Percentiles rank a stretch among this genome's conserved stretches.
Conservation (phyloP, 1,139 yeast species). For the Arxiozyma telluris region DNA sequence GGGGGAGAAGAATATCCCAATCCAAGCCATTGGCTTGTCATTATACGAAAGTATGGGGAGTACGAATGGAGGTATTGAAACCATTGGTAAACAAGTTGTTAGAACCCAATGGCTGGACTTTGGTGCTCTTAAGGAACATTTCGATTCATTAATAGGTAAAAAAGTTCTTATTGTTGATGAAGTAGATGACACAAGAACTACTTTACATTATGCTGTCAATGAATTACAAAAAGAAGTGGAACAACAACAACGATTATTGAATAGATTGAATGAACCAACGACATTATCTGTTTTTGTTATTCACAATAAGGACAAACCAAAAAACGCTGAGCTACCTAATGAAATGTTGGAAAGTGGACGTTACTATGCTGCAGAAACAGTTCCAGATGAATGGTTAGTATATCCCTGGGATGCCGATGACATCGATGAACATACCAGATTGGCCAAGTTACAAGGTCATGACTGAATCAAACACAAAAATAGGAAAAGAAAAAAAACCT, state of each 20-base stretch:
- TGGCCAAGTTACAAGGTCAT: slow-evolving; percentile 65
- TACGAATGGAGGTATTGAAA: slow-evolving; percentile 52
- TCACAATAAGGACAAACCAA: slow-evolving; percentile 49
- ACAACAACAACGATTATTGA: slow-evolving; percentile 36
- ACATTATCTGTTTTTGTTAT: slow-evolving; percentile 49
- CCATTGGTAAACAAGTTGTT: slow-evolving; percentile 74
- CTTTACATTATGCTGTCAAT: slow-evolving; percentile 81
- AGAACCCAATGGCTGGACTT: slow-evolving; percentile 97
- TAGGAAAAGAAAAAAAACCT: too few relatives aligned
- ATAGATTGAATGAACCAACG: slow-evolving; percentile 34
- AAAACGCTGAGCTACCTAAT: slow-evolving; percentile 44
- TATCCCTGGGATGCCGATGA: slow-evolving; percentile 68
- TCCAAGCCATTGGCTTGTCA: slow-evolving; percentile 88
- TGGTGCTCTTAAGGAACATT: slow-evolving; percentile 43
- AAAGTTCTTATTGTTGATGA: slow-evolving; percentile 81
- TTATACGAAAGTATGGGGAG: slow-evolving; percentile 73
- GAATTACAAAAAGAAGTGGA: slow-evolving; percentile 80
- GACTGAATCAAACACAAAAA: slow-evolving; percentile 12
- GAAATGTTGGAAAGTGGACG: slow-evolving; percentile 40
- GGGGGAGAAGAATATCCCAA: slow-evolving; percentile 81
- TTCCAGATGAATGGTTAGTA: slow-evolving; percentile 52
- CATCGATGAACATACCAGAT: slow-evolving; percentile 71
- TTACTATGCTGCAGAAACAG: slow-evolving; percentile 45
- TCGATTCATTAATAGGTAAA: slow-evolving; percentile 67
- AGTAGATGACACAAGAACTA: slow-evolving; percentile 93